A percentile compares a stretch with the other conserved stretches of the same genome.
phyloP scores from a whole-genome alignment of 129 eudicot genomes.

The Arctium lappa region DNA sequence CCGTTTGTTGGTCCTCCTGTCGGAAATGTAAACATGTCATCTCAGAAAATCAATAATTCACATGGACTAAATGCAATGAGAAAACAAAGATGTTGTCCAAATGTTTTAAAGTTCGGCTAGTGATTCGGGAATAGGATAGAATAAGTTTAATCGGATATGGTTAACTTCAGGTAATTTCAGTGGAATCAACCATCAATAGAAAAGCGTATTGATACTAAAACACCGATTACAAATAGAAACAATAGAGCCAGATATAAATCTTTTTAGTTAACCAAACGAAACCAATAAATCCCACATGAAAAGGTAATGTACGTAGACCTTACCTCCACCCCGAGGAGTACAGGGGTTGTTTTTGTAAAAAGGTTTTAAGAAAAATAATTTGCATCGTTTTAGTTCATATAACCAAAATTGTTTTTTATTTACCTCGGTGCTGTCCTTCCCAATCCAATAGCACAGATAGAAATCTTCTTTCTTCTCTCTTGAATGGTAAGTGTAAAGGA shows the following conservation, averaged over 20 bases:
- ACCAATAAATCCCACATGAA: neutral
- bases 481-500: slow-evolving; percentile 85
- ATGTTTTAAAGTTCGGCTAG: neutral
- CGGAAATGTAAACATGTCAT: neutral
- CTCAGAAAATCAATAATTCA: neutral
- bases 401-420: slow-evolving; percentile 1
- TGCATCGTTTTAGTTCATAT: neutral
- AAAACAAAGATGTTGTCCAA: neutral
- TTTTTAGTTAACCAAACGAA: neutral
- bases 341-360: neutral
- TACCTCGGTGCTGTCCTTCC: slow-evolving; percentile 96
- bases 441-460: slow-evolving; percentile 94
- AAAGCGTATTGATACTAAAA: no score
- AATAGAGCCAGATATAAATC: neutral
- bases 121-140: neutral
- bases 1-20: slow-evolving; percentile 82
- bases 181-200: neutral
- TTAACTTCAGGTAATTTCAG: neutral
- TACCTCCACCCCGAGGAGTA: no score
- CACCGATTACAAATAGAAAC: no score
- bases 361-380: neutral
- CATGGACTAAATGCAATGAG: neutral
- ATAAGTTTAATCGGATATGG: neutral
- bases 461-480: slow-evolving; percentile 86
- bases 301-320: no score